Base-by-base conservation (phyloP, 306 rosid genomes). In the apple (Malus domestica) region DNA sequence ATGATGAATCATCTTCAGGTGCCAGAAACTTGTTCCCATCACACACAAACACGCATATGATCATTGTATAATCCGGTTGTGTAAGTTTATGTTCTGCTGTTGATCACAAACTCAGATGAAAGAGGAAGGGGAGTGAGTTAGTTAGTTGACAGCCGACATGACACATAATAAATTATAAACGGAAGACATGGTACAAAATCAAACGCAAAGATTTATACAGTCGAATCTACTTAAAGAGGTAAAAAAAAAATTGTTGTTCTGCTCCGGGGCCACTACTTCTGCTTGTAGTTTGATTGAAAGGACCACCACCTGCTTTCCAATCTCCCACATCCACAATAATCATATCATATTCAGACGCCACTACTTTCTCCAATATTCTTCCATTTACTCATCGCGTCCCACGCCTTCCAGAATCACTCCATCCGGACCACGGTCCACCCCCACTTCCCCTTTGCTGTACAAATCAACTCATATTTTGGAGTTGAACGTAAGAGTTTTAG, bases 131-230 rank as follows among this genome's bases (percentile, higher is more conserved):
- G 10, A 38, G 42, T 38, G 10, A 7, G 10, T 7, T 0, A 35
- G 8, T 35, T 35, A 7, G 40, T 38, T 38, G 42, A 38, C 6
- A 35, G 9, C 8, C 2, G 10, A 38, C 0, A 38, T 8, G 9
- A 38, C 0, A 38, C 0, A 5, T 33, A 1, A 5, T 33, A 33
- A 33, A 33, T 33, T 1, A 33, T 33, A 5, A 33, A 33, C 7
- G 1, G 0, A 33, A 33, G 0, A 33, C 0, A 1, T 33, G 8
- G 0, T 33, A 33, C 2, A 33, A 33, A 33, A 1, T 0, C 1
- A 33, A 33, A 33, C 8, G 6, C 0, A 33, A 0, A 33, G 0
- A 35, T 38, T 38, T 38, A 38, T 35, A 35, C 2, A 0, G 2
- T 0, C 10, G 2, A 35, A 6, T 35, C 2, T 0, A 35, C 2